A percentile compares a stretch with the other conserved stretches of the same genome.
These are phyloP conservation scores for Globisporangium radiosum DNA, from an alignment of 352 stramenopile genomes.

Conservation along the genomic window DNA sequence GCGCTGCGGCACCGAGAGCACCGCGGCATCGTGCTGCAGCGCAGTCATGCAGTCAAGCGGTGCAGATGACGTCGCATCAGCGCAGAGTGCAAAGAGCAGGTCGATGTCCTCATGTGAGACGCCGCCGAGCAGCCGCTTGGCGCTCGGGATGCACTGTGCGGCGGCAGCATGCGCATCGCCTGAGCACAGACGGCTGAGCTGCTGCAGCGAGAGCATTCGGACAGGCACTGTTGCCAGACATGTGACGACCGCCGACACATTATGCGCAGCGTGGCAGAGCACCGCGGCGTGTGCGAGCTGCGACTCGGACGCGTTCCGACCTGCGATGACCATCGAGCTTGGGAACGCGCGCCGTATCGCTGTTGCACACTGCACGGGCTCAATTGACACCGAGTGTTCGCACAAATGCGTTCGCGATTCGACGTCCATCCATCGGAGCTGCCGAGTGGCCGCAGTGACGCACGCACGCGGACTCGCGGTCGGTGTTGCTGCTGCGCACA, in stretches of 20 bases:
- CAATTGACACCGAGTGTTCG: slow-evolving; percentile 10
- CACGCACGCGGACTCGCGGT: slow-evolving; percentile 25
- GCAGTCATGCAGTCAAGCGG: slow-evolving; percentile 27
- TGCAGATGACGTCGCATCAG: slow-evolving; percentile 20
- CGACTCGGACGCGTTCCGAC: no score
- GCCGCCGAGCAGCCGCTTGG: slow-evolving; percentile 11
- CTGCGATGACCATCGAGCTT: neutral
- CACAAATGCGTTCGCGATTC: slow-evolving; percentile 27
- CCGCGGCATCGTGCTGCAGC: slow-evolving; percentile 17
- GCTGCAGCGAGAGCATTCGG: slow-evolving; percentile 13
- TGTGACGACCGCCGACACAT: slow-evolving; percentile 16
- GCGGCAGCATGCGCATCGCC: slow-evolving; percentile 5
- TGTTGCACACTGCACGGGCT: slow-evolving; percentile 30
- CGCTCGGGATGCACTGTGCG: slow-evolving; percentile 3
- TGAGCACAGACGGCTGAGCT: slow-evolving; percentile 22
- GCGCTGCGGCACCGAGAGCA: slow-evolving; percentile 15
- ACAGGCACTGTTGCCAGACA: slow-evolving; percentile 24
- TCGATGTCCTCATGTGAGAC: neutral
- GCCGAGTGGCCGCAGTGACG: slow-evolving; percentile 31
- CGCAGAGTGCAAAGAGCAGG: slow-evolving; percentile 23
- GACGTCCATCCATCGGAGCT: slow-evolving; percentile 45
- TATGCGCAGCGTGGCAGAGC: slow-evolving; percentile 21
- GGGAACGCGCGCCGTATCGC: slow-evolving; percentile 10
- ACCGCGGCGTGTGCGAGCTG: slow-evolving; percentile 11
- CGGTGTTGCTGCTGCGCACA: slow-evolving; percentile 20